Evolutionary conservation across 768 basidiomycete species (phyloP).

Genomic region (Lentinula detonsa): DNA sequence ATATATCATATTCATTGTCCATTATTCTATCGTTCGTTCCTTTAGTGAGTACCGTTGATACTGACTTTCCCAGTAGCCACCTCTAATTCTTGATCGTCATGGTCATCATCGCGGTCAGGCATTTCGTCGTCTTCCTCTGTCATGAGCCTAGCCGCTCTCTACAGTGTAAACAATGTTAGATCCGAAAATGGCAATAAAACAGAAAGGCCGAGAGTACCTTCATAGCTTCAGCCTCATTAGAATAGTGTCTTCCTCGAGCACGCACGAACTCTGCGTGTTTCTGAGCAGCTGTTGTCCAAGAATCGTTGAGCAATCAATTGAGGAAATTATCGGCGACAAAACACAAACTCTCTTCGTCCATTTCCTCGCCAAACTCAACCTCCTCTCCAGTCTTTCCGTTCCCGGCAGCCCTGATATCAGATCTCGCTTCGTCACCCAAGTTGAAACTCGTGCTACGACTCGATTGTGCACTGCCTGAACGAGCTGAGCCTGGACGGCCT

Average conservation of each 20-base stretch:
- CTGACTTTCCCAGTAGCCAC: background rate
- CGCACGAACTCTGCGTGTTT: slow-evolving; percentile 80
- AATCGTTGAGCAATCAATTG: background rate
- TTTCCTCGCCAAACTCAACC: slow-evolving; percentile 70
- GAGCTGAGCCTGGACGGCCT: slow-evolving; percentile 49
- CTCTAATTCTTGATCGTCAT: slow-evolving; percentile 8
- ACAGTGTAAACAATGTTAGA: slow-evolving; percentile 7
- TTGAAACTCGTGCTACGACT: slow-evolving; percentile 84
- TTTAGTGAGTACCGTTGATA: background rate
- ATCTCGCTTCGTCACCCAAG: slow-evolving; percentile 63
- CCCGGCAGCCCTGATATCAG: slow-evolving; percentile 44
- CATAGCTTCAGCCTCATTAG: slow-evolving; percentile 91
- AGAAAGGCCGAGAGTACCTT: slow-evolving; percentile 42
- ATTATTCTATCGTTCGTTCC: background rate
- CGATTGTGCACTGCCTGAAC: slow-evolving; percentile 55
- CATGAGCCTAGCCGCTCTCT: slow-evolving; percentile 63
- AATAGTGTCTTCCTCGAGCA: slow-evolving; percentile 81
- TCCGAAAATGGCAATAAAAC: background rate
- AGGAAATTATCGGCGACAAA: background rate
- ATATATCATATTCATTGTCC: background rate
- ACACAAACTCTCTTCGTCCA: slow-evolving; percentile 81
- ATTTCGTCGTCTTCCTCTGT: slow-evolving; percentile 58
- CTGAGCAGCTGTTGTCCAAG: slow-evolving; percentile 50
- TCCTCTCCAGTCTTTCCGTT: slow-evolving; percentile 57
- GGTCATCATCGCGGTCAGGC: slow-evolving; percentile 17